phyloP scores from a whole-genome alignment of 106 monocot genomes.

The Platanthera zijinensis region DNA sequence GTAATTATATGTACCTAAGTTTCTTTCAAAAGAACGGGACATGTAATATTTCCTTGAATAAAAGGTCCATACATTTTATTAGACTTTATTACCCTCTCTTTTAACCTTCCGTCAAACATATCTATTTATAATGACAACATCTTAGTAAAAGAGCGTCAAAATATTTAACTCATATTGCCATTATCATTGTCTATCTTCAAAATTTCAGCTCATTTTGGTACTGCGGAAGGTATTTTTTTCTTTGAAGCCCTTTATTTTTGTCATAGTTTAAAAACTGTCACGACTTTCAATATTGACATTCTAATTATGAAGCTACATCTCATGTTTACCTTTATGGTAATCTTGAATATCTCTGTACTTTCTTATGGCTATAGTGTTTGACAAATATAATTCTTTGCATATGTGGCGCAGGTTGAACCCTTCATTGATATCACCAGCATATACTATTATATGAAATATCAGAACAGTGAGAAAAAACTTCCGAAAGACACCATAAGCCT shows the following conservation, averaged over 20 bases:
- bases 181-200: neutral
- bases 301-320: neutral
- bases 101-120: neutral
- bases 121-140: neutral
- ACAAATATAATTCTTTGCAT: neutral
- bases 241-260: no score
- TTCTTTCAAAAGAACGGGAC: neutral
- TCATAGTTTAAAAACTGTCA: neutral
- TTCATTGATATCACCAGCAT: slow-evolving; percentile 86
- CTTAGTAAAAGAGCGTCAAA: neutral
- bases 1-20: no score
- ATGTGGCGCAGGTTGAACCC: slow-evolving; percentile 66
- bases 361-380: neutral
- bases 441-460: slow-evolving; percentile 48
- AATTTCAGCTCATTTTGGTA: neutral
- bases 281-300: neutral
- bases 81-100: neutral
- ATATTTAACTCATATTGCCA: neutral
- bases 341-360: neutral
- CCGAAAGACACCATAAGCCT: slow-evolving; percentile 82
- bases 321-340: neutral
- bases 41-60: neutral
- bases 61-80: neutral
- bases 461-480: slow-evolving; percentile 27
- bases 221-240: neutral